A percentile compares a stretch with the other conserved stretches of the same genome.
Conservation (phyloP, 345 rosid species). For the Hypericum androsaemum region DNA sequence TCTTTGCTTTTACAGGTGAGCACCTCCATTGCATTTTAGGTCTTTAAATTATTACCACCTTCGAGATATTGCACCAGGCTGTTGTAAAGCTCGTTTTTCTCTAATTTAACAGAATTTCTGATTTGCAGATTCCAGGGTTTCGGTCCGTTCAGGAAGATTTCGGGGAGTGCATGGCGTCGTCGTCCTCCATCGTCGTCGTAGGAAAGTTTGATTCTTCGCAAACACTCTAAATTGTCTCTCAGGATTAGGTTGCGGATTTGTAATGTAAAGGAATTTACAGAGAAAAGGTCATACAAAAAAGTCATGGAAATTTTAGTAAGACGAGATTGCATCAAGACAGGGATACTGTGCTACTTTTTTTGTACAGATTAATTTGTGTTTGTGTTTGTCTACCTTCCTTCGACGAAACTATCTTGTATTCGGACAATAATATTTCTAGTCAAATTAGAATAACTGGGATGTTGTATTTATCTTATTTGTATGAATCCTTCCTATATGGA, state of each 20-base stretch:
- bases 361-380: slow-evolving; percentile 4
- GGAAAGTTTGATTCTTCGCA: neutral
- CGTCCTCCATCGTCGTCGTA: too few species aligned
- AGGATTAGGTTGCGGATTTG: neutral
- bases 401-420: neutral
- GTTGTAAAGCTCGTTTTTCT: too few species aligned
- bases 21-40: slow-evolving; percentile 1
- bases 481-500: too few species aligned
- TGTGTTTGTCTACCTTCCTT: neutral
- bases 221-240: neutral
- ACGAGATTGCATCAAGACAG: neutral
- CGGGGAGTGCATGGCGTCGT: too few species aligned
- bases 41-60: neutral
- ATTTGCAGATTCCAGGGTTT: too few species aligned
- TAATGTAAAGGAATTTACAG: neutral
- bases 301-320: neutral
- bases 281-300: neutral
- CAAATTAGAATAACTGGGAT: too few species aligned
- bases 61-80: too few species aligned
- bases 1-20: slow-evolving; percentile 25
- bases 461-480: too few species aligned
- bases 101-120: too few species aligned
- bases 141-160: too few species aligned
- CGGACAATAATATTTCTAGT: neutral
- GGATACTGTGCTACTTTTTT: neutral